Percentiles rank a stretch among this genome's conserved stretches.
Conservation (phyloP, 1,284 basidiomycete genomes). For the Tausonia pullulans region DNA sequence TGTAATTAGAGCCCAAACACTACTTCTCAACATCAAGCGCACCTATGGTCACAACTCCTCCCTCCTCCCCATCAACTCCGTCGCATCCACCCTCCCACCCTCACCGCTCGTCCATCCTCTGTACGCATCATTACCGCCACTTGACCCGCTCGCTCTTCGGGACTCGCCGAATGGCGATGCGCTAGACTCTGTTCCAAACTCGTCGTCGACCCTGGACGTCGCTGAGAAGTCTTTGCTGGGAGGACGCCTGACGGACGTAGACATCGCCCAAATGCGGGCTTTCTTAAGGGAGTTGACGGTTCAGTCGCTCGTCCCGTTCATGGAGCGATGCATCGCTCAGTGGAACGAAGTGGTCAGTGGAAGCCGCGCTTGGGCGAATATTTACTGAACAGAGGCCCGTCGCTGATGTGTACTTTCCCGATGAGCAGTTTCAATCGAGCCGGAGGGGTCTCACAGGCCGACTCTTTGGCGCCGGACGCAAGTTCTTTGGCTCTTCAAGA, state of each 20-base stretch:
- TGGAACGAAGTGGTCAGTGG: conserved; percentile 75
- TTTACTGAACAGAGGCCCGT: neutral
- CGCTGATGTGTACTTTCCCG: neutral
- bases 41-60: conserved; percentile 34
- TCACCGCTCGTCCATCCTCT: conserved; percentile 9
- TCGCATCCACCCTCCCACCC: conserved; percentile 4
- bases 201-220: neutral
- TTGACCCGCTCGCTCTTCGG: conserved; percentile 4
- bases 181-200: neutral
- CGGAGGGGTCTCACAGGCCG: conserved; percentile 78
- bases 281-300: conserved; percentile 84
- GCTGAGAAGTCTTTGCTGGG: conserved; percentile 21
- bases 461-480: conserved; percentile 58
- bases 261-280: conserved; percentile 65
- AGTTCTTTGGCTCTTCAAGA: conserved; percentile 38
- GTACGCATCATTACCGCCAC: neutral
- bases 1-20: conserved; percentile 24
- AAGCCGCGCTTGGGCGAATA: neutral
- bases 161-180: neutral
- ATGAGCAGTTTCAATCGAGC: conserved; percentile 58
- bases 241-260: conserved; percentile 51
- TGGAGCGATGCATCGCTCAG: conserved; percentile 85
- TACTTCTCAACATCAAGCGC: conserved; percentile 31
- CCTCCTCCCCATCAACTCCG: conserved; percentile 33
- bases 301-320: conserved; percentile 87